A percentile compares a stretch with the other conserved stretches of the same genome.
These are phyloP conservation scores for Spatholobus suberectus DNA, from an alignment of 306 rosid species.

Conservation along the genomic window DNA sequence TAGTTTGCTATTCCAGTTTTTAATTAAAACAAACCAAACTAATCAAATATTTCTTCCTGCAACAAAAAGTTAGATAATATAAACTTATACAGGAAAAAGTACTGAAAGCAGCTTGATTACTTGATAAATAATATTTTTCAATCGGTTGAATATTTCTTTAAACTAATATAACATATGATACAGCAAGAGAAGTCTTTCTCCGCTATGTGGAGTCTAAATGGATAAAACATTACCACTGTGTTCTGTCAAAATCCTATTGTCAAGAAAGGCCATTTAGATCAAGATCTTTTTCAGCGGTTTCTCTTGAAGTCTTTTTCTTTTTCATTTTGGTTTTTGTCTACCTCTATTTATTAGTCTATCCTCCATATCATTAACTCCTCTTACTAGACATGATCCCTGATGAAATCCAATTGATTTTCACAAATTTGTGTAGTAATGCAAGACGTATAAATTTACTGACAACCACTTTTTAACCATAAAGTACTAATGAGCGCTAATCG, in stretches of 20 bases:
- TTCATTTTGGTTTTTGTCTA: background rate
- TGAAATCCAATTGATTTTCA: background rate
- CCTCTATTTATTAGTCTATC: background rate
- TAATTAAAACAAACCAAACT: background rate
- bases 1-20: slow-evolving; percentile 17
- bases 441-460: background rate
- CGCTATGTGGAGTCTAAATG: background rate
- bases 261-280: background rate
- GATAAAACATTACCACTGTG: background rate
- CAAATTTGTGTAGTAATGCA: background rate
- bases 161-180: background rate
- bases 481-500: background rate
- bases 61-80: background rate
- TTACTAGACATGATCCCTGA: background rate
- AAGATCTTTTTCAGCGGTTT: background rate
- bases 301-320: background rate
- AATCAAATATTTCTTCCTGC: background rate
- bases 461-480: background rate
- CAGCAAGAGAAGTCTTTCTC: background rate
- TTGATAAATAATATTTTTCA: slow-evolving; percentile 6
- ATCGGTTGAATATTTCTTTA: slow-evolving; percentile 1
- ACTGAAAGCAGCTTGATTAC: slow-evolving; percentile 20
- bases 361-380: background rate
- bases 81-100: slow-evolving; percentile 18
- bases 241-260: background rate